Percentiles rank a stretch among this genome's conserved stretches.
Conservation (phyloP, 2,329 filamentous ascomycete species). For the Fusarium sp. region DNA sequence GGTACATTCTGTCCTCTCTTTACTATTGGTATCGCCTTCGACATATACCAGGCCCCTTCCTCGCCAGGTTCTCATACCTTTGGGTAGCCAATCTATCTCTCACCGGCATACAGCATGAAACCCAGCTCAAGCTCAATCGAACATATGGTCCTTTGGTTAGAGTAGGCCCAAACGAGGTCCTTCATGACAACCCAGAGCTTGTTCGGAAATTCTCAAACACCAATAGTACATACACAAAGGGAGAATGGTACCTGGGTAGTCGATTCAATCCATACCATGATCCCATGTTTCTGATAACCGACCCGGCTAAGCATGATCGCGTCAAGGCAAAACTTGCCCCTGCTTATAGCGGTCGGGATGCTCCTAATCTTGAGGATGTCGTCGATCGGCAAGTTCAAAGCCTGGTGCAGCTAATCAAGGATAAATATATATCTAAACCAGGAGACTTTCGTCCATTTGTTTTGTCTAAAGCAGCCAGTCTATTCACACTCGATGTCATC, state of each 20-base stretch:
- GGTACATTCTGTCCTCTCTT: background rate
- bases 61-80: background rate
- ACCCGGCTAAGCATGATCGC: background rate
- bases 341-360: conserved; percentile 1
- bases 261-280: conserved; percentile 2
- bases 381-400: background rate
- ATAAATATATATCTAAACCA: background rate
- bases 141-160: background rate
- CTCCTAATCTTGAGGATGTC: background rate
- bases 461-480: background rate
- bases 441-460: background rate
- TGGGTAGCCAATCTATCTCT: background rate
- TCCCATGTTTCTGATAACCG: too few relatives aligned
- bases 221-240: background rate
- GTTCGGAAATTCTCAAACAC: background rate
- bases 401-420: background rate
- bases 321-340: conserved; percentile 1
- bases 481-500: conserved; percentile 3
- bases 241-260: background rate
- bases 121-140: background rate
- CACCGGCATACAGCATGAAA: background rate
- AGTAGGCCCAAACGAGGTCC: conserved; percentile 6
- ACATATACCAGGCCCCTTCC: conserved; percentile 6
- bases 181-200: background rate
- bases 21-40: conserved; percentile 4